These are phyloP conservation scores for Phialophora expanda DNA, from an alignment of 2,329 filamentous ascomycete genomes.

Conservation along the genomic window DNA sequence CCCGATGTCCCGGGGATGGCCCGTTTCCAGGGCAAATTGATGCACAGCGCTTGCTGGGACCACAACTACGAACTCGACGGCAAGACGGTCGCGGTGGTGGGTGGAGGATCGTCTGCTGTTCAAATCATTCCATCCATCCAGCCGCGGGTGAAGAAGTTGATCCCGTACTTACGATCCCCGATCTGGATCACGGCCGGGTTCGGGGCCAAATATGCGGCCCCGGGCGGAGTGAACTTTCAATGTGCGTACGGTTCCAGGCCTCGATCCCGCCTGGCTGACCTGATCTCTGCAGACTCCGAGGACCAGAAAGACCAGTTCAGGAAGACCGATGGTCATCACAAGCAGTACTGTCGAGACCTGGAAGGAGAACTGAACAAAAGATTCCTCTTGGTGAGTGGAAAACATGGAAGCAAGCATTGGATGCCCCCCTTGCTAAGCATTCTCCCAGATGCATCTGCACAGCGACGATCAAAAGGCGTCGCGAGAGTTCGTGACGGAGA, in stretches of 20 bases:
- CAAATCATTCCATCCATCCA: slow-evolving; percentile 17
- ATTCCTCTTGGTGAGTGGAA: slow-evolving; percentile 31
- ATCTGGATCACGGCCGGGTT: slow-evolving; percentile 58
- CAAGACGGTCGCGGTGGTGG: slow-evolving; percentile 9
- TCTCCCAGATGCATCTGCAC: slow-evolving; percentile 1
- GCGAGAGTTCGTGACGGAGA: background rate
- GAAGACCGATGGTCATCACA: background rate
- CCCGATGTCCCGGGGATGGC: slow-evolving; percentile 59
- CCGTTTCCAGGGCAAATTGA: slow-evolving; percentile 58
- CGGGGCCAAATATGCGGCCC: slow-evolving; percentile 54
- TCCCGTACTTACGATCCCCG: slow-evolving; percentile 47
- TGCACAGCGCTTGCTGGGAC: slow-evolving; percentile 64
- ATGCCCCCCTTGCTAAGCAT: too few relatives aligned
- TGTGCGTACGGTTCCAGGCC: background rate
- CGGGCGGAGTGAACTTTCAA: slow-evolving; percentile 55
- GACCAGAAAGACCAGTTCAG: slow-evolving; percentile 37
- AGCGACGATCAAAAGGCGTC: slow-evolving; percentile 8
- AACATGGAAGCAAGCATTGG: too few relatives aligned
- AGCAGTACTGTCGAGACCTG: slow-evolving; percentile 40
- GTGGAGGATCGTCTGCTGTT: slow-evolving; percentile 7
- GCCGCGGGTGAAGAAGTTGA: background rate
- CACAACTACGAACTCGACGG: background rate
- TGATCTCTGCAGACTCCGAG: slow-evolving; percentile 19
- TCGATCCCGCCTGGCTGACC: background rate
- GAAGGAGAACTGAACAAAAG: slow-evolving; percentile 40